Conservation (phyloP, 176 grass and related monocot genomes). For the Metroxylon sagu region DNA sequence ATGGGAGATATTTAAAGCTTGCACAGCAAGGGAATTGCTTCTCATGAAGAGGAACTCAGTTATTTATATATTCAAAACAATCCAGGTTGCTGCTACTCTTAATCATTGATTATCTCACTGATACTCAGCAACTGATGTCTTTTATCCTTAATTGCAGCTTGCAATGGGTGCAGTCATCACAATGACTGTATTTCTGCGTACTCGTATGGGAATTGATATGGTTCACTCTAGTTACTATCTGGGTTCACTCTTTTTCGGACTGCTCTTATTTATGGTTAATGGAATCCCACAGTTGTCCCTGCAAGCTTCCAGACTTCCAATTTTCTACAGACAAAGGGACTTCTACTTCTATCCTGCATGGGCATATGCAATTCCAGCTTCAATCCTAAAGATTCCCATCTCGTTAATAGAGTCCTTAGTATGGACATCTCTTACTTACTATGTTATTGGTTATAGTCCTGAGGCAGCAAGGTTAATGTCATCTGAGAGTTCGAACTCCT, state of each 20-base stretch:
- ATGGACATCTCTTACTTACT: constrained; percentile 2
- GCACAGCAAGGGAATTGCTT: constrained; percentile 52
- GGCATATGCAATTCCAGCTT: neutral
- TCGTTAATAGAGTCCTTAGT: neutral
- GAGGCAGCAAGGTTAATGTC: constrained; percentile 5
- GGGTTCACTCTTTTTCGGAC: neutral
- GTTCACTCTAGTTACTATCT: constrained; percentile 48
- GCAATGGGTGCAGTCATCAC: constrained; percentile 40
- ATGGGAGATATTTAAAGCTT: constrained; percentile 62
- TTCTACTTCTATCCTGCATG: constrained; percentile 16
- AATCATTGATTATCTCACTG: constrained; percentile 15
- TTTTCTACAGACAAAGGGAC: constrained; percentile 2
- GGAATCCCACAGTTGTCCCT: constrained; percentile 1
- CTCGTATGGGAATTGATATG: constrained; percentile 42
- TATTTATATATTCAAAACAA: constrained; percentile 49
- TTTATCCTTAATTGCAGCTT: constrained; percentile 28
- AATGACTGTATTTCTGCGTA: constrained; percentile 54
- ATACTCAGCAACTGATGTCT: too few species aligned
- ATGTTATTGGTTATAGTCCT: constrained; percentile 4
- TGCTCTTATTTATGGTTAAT: neutral
- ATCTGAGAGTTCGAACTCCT: too few species aligned
- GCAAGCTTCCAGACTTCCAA: neutral
- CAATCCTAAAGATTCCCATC: neutral
- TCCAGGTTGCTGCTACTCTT: constrained; percentile 1
- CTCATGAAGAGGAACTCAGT: constrained; percentile 68